These are phyloP conservation scores for Jacaranda mimosifolia DNA, from an alignment of 257 asterid species.

Conservation along the genomic window DNA sequence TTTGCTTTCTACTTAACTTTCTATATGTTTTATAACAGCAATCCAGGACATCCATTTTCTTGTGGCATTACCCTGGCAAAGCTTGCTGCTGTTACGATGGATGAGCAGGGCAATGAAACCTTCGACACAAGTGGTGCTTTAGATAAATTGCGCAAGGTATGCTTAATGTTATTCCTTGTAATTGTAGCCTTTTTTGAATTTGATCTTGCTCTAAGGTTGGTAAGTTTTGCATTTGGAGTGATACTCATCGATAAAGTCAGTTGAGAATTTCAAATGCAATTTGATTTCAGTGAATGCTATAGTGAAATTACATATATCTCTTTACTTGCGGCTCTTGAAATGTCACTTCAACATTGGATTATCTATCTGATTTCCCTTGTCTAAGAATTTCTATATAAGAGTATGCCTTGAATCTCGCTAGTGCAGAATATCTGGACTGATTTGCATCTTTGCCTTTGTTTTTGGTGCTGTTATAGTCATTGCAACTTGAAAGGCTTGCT, in stretches of 20 bases:
- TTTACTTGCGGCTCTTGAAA: not conserved
- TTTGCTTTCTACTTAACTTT: constrained; percentile 33
- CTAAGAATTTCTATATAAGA: constrained; percentile 9
- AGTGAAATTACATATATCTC: constrained; percentile 22
- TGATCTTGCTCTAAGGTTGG: constrained; percentile 21
- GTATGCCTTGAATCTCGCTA: constrained; percentile 29
- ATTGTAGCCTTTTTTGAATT: constrained; percentile 22
- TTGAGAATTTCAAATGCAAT: constrained; percentile 21
- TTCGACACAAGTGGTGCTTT: constrained; percentile 99
- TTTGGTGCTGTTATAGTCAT: constrained; percentile 60
- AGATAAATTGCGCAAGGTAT: constrained; percentile 96
- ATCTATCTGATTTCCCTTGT: constrained; percentile 16
- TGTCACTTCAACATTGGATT: constrained; percentile 23
- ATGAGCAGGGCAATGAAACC: constrained; percentile 98
- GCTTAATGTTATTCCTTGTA: constrained; percentile 37
- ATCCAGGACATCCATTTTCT: constrained; percentile 92
- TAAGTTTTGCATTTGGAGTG: constrained; percentile 25
- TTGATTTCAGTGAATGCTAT: constrained; percentile 19
- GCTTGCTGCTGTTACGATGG: constrained; percentile 99
- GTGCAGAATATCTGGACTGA: constrained; percentile 35
- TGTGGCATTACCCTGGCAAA: constrained; percentile 95
- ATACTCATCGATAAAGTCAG: constrained; percentile 1
- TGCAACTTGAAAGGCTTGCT: constrained; percentile 99
- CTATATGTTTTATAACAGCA: constrained; percentile 56
- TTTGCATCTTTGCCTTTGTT: constrained; percentile 30